Conservation (phyloP, 257 asterid genomes). For the Handroanthus guayacan region DNA sequence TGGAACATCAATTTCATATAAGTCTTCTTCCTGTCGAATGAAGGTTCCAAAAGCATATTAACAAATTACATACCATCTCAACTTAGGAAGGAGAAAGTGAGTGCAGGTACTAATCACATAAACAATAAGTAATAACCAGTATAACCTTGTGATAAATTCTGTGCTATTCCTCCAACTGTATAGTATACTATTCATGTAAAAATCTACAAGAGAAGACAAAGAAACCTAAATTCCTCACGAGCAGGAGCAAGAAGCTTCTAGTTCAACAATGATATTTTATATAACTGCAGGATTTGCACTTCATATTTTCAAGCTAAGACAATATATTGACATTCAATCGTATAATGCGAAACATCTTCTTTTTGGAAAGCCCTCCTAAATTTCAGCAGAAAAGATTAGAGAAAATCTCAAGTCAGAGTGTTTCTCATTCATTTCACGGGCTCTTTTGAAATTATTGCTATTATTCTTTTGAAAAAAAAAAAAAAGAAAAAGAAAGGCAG, state of each 20-base stretch:
- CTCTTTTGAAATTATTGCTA: neutral
- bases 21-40: conserved; percentile 83
- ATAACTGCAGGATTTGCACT: neutral
- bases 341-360: neutral
- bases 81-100: conserved; percentile 3
- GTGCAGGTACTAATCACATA: neutral
- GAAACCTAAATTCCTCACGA: neutral
- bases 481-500: neutral
- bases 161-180: conserved; percentile 2
- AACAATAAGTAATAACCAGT: neutral
- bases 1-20: conserved; percentile 89
- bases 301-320: conserved; percentile 4
- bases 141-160: conserved; percentile 1
- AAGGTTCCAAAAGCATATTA: conserved; percentile 9
- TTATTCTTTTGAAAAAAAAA: neutral
- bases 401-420: conserved; percentile 15
- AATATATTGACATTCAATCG: neutral
- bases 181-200: neutral
- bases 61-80: too few relatives aligned
- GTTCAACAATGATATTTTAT: neutral
- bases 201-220: neutral
- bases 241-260: neutral
- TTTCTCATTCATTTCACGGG: conserved; percentile 1
- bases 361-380: neutral
- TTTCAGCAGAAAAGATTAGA: neutral